phyloP scores from a whole-genome alignment of 2,329 filamentous ascomycete genomes.

The Scytalidium sp. region DNA sequence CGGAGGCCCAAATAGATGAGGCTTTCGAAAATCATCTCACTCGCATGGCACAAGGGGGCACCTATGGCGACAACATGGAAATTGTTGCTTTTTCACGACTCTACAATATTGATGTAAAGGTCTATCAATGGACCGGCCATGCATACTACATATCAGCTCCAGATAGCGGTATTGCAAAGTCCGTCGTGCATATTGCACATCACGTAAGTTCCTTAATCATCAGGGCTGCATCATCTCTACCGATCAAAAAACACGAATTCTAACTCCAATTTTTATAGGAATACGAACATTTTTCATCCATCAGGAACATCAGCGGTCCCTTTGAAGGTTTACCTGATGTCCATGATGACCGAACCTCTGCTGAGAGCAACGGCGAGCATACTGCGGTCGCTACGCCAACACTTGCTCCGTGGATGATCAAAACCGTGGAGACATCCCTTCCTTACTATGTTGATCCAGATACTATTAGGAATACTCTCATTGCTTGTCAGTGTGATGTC shows the following conservation, averaged over 20 bases:
- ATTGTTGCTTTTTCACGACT: slow-evolving; percentile 63
- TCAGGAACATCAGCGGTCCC: slow-evolving; percentile 57
- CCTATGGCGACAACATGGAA: slow-evolving; percentile 66
- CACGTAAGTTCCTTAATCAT: slow-evolving; percentile 46
- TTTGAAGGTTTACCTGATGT: slow-evolving; percentile 54
- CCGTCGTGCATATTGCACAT: slow-evolving; percentile 56
- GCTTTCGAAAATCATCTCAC: slow-evolving; percentile 54
- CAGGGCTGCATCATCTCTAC: slow-evolving; percentile 2
- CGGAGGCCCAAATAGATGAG: slow-evolving; percentile 48
- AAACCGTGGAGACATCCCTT: slow-evolving; percentile 47
- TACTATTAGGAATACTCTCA: slow-evolving; percentile 48
- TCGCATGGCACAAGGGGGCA: slow-evolving; percentile 56
- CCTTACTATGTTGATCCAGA: slow-evolving; percentile 46
- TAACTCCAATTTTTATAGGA: slow-evolving; percentile 34
- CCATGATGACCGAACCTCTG: slow-evolving; percentile 14
- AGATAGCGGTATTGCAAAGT: slow-evolving; percentile 27
- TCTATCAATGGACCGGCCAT: slow-evolving; percentile 52
- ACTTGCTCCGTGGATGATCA: slow-evolving; percentile 53
- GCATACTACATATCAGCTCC: slow-evolving; percentile 45
- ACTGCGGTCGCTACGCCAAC: slow-evolving; percentile 34
- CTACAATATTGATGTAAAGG: slow-evolving; percentile 58
- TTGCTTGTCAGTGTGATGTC: slow-evolving; percentile 46
- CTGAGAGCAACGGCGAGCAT: slow-evolving; percentile 36
- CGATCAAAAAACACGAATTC: slow-evolving; percentile 1
- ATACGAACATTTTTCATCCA: slow-evolving; percentile 66